Evolutionary conservation across 805 yeast genomes (phyloP), one percentile per base, ranked within the genome.

Genomic region (Barnettozyma pratensis): DNA sequence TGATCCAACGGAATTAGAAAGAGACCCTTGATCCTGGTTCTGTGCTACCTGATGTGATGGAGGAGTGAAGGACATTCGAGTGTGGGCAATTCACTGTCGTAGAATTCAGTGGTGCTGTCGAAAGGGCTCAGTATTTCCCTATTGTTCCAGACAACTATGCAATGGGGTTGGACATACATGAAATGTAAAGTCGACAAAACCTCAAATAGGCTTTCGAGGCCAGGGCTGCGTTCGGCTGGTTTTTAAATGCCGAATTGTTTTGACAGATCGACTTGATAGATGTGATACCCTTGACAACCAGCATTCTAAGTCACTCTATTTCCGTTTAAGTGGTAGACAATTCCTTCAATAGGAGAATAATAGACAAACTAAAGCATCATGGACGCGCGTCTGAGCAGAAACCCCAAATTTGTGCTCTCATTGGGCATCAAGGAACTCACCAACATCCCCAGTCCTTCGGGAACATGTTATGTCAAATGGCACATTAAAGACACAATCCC

Each of bases 401-500:
- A 75, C 50, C 86, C 88, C 7, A 80, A 80, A 65, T 91, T 87
- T 64, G 69, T 77, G 44, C 71, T 88, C 38, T 64, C 72, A 25
- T 66, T 88, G 30, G 65, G 74, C 14, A 74, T 90, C 42, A 76
- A 78, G 47, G 95, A 87, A 54, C 69, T 92, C 42, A 75, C 83
- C n/a, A 91, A 91, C 59, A 77, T 92, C 30, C 98, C 98, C 2
- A 90, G 87, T 55, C 73, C 84, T 1, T 70, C 81, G 3, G 96
- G 96, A 0, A 62, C 70, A 36, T 81, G 92, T 56, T 81, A 65
- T 53, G 77, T 89, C 19, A 80, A 82, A 49, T 76, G 91, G 76
- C 72, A 70, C 40, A 68, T 87, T 8, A 72, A 74, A 47, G 89
- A 85, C n/a, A 71, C 47, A 14, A 29, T 46, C 3, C 9, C 42